These are phyloP conservation scores for Puccinia horiana DNA, from an alignment of 1,284 basidiomycete genomes.

Conservation along the genomic window DNA sequence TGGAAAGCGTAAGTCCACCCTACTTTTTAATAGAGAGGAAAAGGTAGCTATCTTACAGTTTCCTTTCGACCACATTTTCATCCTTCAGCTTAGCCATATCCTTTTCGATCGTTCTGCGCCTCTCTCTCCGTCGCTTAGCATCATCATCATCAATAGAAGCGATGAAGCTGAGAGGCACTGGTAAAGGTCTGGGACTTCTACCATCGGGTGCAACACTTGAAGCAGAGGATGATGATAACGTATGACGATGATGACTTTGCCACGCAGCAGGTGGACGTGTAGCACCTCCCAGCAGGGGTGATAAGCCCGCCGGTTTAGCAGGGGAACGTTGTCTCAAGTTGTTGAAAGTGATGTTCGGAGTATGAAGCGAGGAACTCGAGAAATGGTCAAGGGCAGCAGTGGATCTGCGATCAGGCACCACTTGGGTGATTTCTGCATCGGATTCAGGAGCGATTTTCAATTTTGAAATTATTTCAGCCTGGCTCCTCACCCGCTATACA, in stretches of 20 bases:
- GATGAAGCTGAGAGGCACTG: slow-evolving; percentile 43
- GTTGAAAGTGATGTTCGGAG: slow-evolving; percentile 15
- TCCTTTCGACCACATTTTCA: slow-evolving; percentile 48
- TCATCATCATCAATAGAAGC: slow-evolving; percentile 41
- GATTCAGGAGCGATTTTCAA: slow-evolving; percentile 35
- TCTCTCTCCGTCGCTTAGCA: slow-evolving; percentile 25
- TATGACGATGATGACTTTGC: slow-evolving; percentile 9
- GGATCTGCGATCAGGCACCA: neutral
- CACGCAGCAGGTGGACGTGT: neutral
- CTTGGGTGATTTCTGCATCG: slow-evolving; percentile 4
- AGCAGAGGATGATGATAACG: neutral
- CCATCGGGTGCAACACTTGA: neutral
- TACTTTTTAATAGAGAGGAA: neutral
- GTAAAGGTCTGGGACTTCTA: slow-evolving; percentile 41
- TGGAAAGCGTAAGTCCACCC: neutral
- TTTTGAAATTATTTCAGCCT: slow-evolving; percentile 36
- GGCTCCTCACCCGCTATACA: slow-evolving; percentile 35
- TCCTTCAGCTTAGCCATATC: slow-evolving; percentile 49
- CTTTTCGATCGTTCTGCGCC: slow-evolving; percentile 41
- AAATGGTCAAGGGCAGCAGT: neutral
- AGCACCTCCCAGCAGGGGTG: slow-evolving; percentile 14
- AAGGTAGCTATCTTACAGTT: slow-evolving; percentile 29
- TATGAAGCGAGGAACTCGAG: neutral
- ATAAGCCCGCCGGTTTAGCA: neutral
- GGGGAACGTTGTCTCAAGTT: neutral